phyloP scores from a whole-genome alignment of 1,284 basidiomycete genomes.

The Marasmius oreades region DNA sequence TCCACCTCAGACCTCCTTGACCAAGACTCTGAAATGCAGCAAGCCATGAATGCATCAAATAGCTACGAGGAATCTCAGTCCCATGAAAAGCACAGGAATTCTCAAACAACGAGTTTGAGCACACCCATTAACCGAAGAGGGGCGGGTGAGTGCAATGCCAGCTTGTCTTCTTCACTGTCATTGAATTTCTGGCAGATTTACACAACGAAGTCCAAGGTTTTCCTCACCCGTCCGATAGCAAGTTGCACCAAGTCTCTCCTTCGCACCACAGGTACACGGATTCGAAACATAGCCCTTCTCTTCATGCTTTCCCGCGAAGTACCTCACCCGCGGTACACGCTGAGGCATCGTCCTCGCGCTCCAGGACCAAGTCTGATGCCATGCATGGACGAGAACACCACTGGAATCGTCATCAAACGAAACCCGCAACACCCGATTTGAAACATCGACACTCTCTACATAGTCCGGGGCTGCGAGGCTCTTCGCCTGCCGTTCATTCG shows the following conservation, averaged over 20 bases:
- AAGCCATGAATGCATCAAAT: constrained; percentile 54
- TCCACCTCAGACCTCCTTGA: constrained; percentile 57
- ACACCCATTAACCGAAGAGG: no score
- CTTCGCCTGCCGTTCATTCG: constrained; percentile 17
- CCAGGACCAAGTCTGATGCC: constrained; percentile 12
- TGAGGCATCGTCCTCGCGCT: not conserved
- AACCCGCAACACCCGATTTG: constrained; percentile 28
- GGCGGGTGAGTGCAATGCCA: no score
- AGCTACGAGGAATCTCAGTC: constrained; percentile 40
- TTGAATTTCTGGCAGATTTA: no score
- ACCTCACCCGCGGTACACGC: not conserved
- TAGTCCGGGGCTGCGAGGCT: constrained; percentile 21
- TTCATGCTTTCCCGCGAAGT: not conserved
- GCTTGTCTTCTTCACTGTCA: no score
- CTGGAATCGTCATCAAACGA: constrained; percentile 28
- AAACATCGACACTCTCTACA: constrained; percentile 27
- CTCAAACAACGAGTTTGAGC: not conserved
- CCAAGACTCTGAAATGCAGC: constrained; percentile 70
- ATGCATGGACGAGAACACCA: constrained; percentile 32
- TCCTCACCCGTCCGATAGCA: not conserved
- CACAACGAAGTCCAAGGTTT: not conserved
- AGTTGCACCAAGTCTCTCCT: constrained; percentile 11
- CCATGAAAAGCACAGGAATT: constrained; percentile 10
- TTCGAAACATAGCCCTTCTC: not conserved
- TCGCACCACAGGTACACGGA: constrained; percentile 5